phyloP scores from a whole-genome alignment of 2,329 filamentous ascomycete genomes.

The Talaromyces rugulosus region DNA sequence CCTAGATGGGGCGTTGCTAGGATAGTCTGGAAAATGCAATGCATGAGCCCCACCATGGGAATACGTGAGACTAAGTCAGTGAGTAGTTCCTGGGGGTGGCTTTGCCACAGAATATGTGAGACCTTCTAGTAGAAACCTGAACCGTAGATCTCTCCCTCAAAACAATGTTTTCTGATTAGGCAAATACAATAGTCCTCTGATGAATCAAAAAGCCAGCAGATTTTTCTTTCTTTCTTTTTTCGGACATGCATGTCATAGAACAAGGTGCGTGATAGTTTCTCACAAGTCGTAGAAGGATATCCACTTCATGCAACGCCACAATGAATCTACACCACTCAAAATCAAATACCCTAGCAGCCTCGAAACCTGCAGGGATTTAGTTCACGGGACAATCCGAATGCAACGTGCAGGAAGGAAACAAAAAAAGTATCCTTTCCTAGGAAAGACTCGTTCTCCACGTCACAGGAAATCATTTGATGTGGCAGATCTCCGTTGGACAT shows the following conservation, averaged over 20 bases:
- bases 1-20: background rate
- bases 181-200: background rate
- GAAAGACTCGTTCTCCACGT: constrained; percentile 6
- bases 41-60: background rate
- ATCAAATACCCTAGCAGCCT: background rate
- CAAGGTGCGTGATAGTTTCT: constrained; percentile 4
- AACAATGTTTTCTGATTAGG: background rate
- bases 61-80: background rate
- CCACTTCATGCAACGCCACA: constrained; percentile 10
- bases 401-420: background rate
- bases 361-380: constrained; percentile 9
- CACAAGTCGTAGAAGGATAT: background rate
- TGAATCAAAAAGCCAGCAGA: constrained; percentile 1
- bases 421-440: background rate
- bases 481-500: constrained; percentile 9
- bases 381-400: constrained; percentile 6
- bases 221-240: constrained; percentile 6
- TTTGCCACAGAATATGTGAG: background rate
- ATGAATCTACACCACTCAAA: constrained; percentile 5
- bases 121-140: background rate
- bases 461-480: constrained; percentile 9
- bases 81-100: background rate
- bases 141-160: background rate
- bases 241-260: constrained; percentile 10
- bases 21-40: background rate